A percentile compares a stretch with the other conserved stretches of the same genome.
These are phyloP conservation scores for Oryza australiensis DNA, from an alignment of 176 grass and related monocot species.

Conservation along the genomic window DNA sequence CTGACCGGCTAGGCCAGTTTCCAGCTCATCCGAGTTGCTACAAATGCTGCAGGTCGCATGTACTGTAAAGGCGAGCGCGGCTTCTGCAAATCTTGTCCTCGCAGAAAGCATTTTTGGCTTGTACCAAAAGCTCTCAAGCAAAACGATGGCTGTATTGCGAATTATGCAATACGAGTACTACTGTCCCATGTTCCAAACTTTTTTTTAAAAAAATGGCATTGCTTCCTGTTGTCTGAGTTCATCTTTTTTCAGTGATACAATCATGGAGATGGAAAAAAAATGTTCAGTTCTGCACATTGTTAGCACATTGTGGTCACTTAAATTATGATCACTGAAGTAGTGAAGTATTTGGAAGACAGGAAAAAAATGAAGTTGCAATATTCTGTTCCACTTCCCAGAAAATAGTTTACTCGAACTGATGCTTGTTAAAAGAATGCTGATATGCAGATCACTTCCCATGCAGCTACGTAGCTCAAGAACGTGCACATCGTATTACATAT, in stretches of 20 bases:
- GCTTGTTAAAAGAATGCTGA: neutral
- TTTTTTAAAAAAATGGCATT: neutral
- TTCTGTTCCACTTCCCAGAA: neutral
- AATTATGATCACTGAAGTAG: neutral
- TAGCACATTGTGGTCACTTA: neutral
- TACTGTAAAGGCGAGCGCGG: constrained; percentile 39
- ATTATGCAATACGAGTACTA: neutral
- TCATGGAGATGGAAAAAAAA: neutral
- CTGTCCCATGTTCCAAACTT: neutral
- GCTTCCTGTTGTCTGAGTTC: neutral
- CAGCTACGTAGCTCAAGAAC: neutral
- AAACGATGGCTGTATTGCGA: neutral
- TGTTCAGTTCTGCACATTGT: neutral
- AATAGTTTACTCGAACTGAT: neutral
- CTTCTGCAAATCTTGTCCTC: constrained; percentile 37
- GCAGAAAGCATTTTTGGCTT: constrained; percentile 38
- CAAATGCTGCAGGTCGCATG: constrained; percentile 26
- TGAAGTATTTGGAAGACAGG: neutral
- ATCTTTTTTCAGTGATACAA: neutral
- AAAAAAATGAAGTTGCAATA: neutral
- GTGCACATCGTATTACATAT: neutral
- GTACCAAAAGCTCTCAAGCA: constrained; percentile 14
- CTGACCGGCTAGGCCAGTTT: constrained; percentile 34
- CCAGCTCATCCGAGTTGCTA: constrained; percentile 41
- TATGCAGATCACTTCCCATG: neutral